A percentile compares a stretch with the other conserved stretches of the same genome.
These are phyloP conservation scores for Kluyveromyces wickerhamii DNA, from an alignment of 805 yeast species.

Conservation along the genomic window DNA sequence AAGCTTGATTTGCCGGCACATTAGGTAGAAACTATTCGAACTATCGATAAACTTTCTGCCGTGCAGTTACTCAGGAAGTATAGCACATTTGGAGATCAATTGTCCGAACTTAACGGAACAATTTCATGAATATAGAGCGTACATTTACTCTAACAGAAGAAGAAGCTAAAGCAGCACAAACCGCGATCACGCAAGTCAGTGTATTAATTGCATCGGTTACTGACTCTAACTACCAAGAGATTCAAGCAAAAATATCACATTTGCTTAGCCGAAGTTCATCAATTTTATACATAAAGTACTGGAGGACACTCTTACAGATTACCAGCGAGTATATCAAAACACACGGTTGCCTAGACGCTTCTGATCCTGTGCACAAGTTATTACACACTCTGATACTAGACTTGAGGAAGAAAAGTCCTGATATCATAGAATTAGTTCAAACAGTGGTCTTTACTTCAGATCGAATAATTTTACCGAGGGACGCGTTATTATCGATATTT, in stretches of 20 bases:
- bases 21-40: too few relatives aligned
- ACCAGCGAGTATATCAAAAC: conserved; percentile 16
- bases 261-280: conserved; percentile 19
- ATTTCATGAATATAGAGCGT: background rate
- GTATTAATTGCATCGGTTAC: conserved; percentile 21
- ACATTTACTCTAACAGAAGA: conserved; percentile 6
- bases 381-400: conserved; percentile 15
- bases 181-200: conserved; percentile 22
- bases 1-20: too few relatives aligned
- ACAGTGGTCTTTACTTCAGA: conserved; percentile 11
- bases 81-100: background rate
- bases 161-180: conserved; percentile 22
- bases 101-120: background rate
- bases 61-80: too few relatives aligned
- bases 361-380: conserved; percentile 18
- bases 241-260: conserved; percentile 15
- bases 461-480: conserved; percentile 4
- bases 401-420: conserved; percentile 13
- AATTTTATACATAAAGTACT: conserved; percentile 19
- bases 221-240: conserved; percentile 13
- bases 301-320: conserved; percentile 22
- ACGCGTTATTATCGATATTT: background rate
- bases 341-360: conserved; percentile 7
- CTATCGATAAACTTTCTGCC: too few relatives aligned
- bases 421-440: conserved; percentile 11